Percentiles rank a stretch among this genome's conserved stretches.
phyloP scores from a whole-genome alignment of 1,139 yeast species.

The Candida neerlandica region DNA sequence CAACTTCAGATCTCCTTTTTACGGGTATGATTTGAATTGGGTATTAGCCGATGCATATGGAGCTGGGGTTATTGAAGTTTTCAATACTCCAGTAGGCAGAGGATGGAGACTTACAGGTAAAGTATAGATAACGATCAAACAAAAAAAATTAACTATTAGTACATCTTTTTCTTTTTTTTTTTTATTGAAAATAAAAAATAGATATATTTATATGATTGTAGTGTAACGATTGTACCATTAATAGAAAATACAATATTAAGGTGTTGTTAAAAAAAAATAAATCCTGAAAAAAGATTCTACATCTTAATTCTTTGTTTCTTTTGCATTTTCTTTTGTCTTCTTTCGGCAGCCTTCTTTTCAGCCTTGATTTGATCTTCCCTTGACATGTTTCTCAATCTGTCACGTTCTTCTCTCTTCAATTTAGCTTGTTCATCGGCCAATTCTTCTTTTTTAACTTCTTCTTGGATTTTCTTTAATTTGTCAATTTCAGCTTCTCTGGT shows the following conservation, averaged over 20 bases:
- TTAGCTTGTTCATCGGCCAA: slow-evolving; percentile 69
- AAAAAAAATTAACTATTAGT: slow-evolving; percentile 1
- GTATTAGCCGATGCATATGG: slow-evolving; percentile 67
- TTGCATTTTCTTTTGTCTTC: slow-evolving; percentile 44
- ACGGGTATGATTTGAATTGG: slow-evolving; percentile 66
- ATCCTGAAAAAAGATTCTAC: slow-evolving; percentile 19
- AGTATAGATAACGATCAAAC: slow-evolving; percentile 19
- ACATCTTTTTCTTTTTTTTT: background rate
- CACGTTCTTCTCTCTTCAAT: slow-evolving; percentile 63
- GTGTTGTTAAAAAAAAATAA: background rate
- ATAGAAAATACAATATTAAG: background rate
- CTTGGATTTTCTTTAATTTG: slow-evolving; percentile 61
- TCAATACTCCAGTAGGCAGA: slow-evolving; percentile 68
- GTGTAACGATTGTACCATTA: background rate
- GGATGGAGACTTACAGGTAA: slow-evolving; percentile 68
- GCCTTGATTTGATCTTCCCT: slow-evolving; percentile 76
- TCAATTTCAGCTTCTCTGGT: slow-evolving; percentile 71
- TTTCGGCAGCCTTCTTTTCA: slow-evolving; percentile 62
- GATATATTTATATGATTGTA: background rate
- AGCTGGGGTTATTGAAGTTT: slow-evolving; percentile 67
- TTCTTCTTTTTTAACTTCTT: slow-evolving; percentile 67
- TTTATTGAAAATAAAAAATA: too few species aligned
- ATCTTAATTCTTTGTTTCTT: slow-evolving; percentile 45
- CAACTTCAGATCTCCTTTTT: slow-evolving; percentile 55
- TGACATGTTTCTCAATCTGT: slow-evolving; percentile 56